Evolutionary conservation across 106 monocot species (phyloP).

Genomic region (Dendrobium huoshanense): DNA sequence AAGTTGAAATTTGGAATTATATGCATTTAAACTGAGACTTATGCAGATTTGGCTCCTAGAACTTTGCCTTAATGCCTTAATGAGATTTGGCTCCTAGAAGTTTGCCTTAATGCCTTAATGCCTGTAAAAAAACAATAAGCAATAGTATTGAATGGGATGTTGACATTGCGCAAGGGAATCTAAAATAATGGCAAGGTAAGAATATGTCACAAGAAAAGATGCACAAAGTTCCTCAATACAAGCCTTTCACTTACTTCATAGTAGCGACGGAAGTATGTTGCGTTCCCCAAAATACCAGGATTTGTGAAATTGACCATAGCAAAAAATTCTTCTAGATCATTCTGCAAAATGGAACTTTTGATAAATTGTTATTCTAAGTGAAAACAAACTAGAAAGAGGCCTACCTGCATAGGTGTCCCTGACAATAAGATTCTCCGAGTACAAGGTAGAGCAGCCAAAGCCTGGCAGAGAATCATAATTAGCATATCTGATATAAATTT

Average conservation of each 20-base stretch:
- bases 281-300: slow-evolving; percentile 90
- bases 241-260: slow-evolving; percentile 71
- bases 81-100: background rate
- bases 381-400: background rate
- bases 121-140: background rate
- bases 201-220: background rate
- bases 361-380: background rate
- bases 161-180: background rate
- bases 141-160: background rate
- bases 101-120: background rate
- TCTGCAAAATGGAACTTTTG: slow-evolving; percentile 32
- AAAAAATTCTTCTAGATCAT: slow-evolving; percentile 96
- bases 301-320: slow-evolving; percentile 99
- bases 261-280: slow-evolving; percentile 76
- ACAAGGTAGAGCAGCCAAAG: slow-evolving; percentile 91
- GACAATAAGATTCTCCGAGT: slow-evolving; percentile 74
- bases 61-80: background rate
- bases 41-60: background rate
- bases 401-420: slow-evolving; percentile 98
- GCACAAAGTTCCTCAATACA: background rate
- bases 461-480: slow-evolving; percentile 31
- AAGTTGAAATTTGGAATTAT: background rate
- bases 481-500: background rate
- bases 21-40: background rate
- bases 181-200: background rate